phyloP scores from a whole-genome alignment of 2,329 filamentous ascomycete species.

The Botrytis aclada region DNA sequence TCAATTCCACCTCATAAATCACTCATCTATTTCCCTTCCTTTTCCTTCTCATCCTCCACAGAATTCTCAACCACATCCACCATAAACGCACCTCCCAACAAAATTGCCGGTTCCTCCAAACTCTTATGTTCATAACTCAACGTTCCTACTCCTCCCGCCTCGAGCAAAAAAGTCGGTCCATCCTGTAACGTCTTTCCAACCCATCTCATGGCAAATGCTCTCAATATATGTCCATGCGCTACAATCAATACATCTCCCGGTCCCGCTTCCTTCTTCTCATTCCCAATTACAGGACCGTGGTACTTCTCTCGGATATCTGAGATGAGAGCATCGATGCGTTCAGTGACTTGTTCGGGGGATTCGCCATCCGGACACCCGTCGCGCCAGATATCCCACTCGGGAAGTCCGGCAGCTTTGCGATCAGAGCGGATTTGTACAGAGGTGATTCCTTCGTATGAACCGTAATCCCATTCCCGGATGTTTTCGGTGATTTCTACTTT shows the following conservation, averaged over 20 bases:
- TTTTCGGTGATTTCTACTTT: conserved; percentile 65
- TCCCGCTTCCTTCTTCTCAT: conserved; percentile 41
- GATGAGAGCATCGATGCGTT: conserved; percentile 73
- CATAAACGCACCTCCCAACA: conserved; percentile 63
- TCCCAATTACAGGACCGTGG: conserved; percentile 61
- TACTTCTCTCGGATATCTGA: conserved; percentile 62
- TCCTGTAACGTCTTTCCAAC: conserved; percentile 68
- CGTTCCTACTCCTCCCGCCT: conserved; percentile 81
- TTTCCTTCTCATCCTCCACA: conserved; percentile 18
- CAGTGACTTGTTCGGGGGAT: conserved; percentile 62
- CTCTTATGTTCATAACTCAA: conserved; percentile 80
- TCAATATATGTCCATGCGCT: conserved; percentile 84
- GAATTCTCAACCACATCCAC: conserved; percentile 33
- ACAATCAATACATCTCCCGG: conserved; percentile 69
- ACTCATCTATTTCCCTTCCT: not conserved
- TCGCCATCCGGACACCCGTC: conserved; percentile 85
- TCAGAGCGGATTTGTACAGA: conserved; percentile 62
- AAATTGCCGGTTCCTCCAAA: conserved; percentile 74
- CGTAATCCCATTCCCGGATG: conserved; percentile 74
- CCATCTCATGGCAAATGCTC: conserved; percentile 88
- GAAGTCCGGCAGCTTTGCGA: conserved; percentile 44
- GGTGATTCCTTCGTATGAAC: conserved; percentile 80
- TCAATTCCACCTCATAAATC: not conserved
- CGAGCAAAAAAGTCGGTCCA: conserved; percentile 74
- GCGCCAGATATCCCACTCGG: conserved; percentile 81